phyloP scores from a whole-genome alignment of 805 yeast genomes.

The Yarrowia keelungensis region DNA sequence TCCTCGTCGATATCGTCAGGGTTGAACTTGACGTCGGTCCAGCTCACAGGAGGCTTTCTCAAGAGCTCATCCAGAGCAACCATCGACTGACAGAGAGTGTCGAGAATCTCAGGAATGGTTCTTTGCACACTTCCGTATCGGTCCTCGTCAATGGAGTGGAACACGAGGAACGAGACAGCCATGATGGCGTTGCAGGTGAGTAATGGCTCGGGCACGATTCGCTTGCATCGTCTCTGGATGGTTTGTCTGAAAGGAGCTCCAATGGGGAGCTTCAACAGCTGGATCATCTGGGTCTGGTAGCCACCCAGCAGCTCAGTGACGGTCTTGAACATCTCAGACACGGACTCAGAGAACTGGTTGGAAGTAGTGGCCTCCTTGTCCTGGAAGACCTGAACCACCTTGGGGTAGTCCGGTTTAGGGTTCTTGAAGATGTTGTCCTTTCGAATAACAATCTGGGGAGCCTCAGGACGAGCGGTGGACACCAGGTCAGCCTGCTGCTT shows the following conservation, averaged over 20 bases:
- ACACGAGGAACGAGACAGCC: constrained; percentile 48
- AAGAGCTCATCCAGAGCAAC: constrained; percentile 44
- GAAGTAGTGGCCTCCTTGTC: constrained; percentile 28
- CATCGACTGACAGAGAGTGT: constrained; percentile 45
- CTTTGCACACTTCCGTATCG: constrained; percentile 53
- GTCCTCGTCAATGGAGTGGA: constrained; percentile 51
- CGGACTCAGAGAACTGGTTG: constrained; percentile 14
- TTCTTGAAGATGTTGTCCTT: constrained; percentile 30
- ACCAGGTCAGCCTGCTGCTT: constrained; percentile 22
- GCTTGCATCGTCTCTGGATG: constrained; percentile 45
- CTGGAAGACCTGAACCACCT: constrained; percentile 29
- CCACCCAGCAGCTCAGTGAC: constrained; percentile 11
- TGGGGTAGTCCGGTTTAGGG: constrained; percentile 15
- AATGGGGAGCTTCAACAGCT: constrained; percentile 43
- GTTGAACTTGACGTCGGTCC: constrained; percentile 47
- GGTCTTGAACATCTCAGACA: constrained; percentile 6
- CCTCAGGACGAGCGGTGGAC: constrained; percentile 16
- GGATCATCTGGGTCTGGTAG: constrained; percentile 38
- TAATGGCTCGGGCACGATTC: constrained; percentile 45
- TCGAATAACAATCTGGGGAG: constrained; percentile 22
- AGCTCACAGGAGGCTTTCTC: constrained; percentile 48
- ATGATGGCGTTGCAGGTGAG: constrained; percentile 47
- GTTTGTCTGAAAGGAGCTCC: constrained; percentile 51
- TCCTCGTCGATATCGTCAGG: constrained; percentile 19
- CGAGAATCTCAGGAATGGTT: constrained; percentile 50